Conservation (phyloP, 257 asterid genomes). For the Thymus quinquecostatus region DNA sequence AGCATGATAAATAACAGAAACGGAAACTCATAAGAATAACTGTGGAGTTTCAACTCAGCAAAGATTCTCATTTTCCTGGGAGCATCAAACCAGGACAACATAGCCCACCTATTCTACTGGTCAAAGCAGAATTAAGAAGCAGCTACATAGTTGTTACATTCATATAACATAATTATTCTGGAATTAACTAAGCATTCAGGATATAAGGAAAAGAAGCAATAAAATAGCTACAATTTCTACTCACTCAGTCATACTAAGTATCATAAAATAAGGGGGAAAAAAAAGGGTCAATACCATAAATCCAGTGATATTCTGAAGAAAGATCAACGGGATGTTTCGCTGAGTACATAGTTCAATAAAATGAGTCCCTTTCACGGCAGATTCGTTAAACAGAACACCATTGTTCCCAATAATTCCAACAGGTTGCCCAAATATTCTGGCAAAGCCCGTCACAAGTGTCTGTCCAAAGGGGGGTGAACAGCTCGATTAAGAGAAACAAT, state of each 20-base stretch:
- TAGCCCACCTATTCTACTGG: background rate
- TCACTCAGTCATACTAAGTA: constrained; percentile 2
- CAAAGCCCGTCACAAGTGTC: constrained; percentile 98
- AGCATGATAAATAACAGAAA: background rate
- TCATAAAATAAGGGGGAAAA: constrained; percentile 19
- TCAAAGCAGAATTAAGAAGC: constrained; percentile 10
- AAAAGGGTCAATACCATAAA: constrained; percentile 62
- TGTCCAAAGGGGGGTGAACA: constrained; percentile 37
- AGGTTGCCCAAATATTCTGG: constrained; percentile 83
- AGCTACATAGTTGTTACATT: constrained; percentile 1
- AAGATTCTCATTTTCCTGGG: no score
- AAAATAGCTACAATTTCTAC: constrained; percentile 8
- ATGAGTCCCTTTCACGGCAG: constrained; percentile 97
- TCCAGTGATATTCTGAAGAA: constrained; percentile 97
- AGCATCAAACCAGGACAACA: background rate
- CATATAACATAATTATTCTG: constrained; percentile 7
- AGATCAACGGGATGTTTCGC: constrained; percentile 86
- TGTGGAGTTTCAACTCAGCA: constrained; percentile 6
- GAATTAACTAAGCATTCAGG: constrained; percentile 15
- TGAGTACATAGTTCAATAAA: constrained; percentile 92
- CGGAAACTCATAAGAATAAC: background rate
- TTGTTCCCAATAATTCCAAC: constrained; percentile 96
- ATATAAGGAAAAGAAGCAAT: constrained; percentile 3
- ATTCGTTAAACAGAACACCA: constrained; percentile 88
- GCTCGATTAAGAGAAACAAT: constrained; percentile 17